Evolutionary conservation across 306 rosid species (phyloP).

Genomic region (Lathyrus tuberosus): DNA sequence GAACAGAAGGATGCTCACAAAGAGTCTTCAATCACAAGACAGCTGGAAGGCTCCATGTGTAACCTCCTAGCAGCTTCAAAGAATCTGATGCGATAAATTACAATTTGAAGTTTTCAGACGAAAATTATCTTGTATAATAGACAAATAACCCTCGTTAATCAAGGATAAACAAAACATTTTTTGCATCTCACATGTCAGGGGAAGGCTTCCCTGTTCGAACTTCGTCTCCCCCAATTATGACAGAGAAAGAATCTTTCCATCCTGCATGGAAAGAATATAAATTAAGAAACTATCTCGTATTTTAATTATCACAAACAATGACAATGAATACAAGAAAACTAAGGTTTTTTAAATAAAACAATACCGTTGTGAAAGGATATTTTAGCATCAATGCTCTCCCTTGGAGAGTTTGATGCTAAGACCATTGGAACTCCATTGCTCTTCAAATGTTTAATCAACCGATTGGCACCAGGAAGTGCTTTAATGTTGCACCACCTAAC

Average conservation of each 20-base stretch:
- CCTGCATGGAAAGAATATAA: conserved; percentile 51
- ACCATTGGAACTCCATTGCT: conserved; percentile 72
- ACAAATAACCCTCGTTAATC: conserved; percentile 15
- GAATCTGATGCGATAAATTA: conserved; percentile 57
- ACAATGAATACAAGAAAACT: conserved; percentile 31
- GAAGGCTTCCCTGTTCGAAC: conserved; percentile 81
- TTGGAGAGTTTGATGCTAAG: conserved; percentile 87
- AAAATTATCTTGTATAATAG: conserved; percentile 12
- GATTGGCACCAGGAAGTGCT: conserved; percentile 87
- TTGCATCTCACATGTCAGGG: conserved; percentile 81
- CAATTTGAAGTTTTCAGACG: conserved; percentile 25
- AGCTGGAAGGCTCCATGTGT: conserved; percentile 66
- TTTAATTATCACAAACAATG: background rate
- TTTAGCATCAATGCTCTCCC: conserved; percentile 70
- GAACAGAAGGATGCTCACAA: conserved; percentile 51
- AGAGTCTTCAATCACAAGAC: conserved; percentile 95
- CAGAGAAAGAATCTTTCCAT: conserved; percentile 81
- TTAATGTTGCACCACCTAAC: conserved; percentile 82
- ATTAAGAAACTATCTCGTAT: conserved; percentile 26
- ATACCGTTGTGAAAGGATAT: conserved; percentile 86
- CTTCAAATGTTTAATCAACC: conserved; percentile 79
- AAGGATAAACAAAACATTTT: conserved; percentile 20
- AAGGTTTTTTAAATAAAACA: conserved; percentile 36
- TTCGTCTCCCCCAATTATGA: conserved; percentile 86
- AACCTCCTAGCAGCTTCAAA: conserved; percentile 79